phyloP scores from a whole-genome alignment of 2,329 filamentous ascomycete species.

The Nakataea oryzae region DNA sequence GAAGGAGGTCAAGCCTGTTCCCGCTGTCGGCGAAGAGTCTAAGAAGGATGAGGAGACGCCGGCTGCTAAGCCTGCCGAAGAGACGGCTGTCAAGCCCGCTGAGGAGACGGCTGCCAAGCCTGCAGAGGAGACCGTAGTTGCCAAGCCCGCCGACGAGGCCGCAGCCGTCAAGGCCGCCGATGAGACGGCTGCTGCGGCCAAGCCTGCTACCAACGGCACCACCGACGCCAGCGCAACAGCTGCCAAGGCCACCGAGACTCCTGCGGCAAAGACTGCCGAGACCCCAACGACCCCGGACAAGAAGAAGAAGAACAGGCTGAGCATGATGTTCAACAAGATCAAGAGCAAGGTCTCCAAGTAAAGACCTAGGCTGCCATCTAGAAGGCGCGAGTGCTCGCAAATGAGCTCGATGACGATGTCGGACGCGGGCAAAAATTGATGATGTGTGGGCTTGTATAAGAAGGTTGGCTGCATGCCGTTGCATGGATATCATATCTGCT shows the following conservation, averaged over 20 bases:
- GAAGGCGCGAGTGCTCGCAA: neutral
- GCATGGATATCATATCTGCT: neutral
- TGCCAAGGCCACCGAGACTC: slow-evolving; percentile 7
- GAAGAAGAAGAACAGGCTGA: slow-evolving; percentile 59
- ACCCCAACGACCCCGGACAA: slow-evolving; percentile 33
- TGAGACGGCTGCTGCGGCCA: slow-evolving; percentile 7
- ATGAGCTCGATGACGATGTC: neutral
- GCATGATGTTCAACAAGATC: slow-evolving; percentile 50
- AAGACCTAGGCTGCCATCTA: neutral
- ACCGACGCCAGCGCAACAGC: neutral
- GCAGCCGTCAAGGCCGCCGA: slow-evolving; percentile 7
- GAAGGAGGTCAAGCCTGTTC: slow-evolving; percentile 42
- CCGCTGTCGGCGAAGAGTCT: slow-evolving; percentile 17
- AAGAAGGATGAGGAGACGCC: slow-evolving; percentile 15
- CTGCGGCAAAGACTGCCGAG: slow-evolving; percentile 15
- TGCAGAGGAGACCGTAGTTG: slow-evolving; percentile 11
- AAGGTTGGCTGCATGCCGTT: neutral
- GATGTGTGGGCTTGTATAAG: slow-evolving; percentile 1
- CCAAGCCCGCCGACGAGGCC: slow-evolving; percentile 26
- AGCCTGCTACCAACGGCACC: slow-evolving; percentile 6
- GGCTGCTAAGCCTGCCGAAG: slow-evolving; percentile 7
- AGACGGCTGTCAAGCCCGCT: slow-evolving; percentile 10
- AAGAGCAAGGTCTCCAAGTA: slow-evolving; percentile 32
- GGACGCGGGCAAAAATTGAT: neutral
- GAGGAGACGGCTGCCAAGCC: slow-evolving; percentile 6